Evolutionary conservation across 169 alveolate species (phyloP).

Genomic region (Eimeria necatrix): DNA sequence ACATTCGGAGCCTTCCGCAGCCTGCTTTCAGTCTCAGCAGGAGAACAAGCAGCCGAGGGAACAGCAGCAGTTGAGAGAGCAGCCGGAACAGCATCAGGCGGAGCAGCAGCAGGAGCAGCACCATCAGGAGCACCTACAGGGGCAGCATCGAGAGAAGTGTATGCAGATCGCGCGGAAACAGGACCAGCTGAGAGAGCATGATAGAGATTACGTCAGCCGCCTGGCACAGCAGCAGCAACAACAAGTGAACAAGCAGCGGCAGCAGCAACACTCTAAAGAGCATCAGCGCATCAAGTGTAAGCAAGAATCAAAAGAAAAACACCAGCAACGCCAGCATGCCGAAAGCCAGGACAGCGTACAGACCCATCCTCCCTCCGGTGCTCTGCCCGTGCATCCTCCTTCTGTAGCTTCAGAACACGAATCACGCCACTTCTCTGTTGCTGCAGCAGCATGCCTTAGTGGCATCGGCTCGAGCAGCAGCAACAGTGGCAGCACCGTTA

Average conservation of each 20-base stretch:
- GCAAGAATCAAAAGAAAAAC: neutral
- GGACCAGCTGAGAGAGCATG: too few relatives aligned
- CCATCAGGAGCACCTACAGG: neutral
- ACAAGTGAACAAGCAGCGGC: neutral
- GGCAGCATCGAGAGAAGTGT: neutral
- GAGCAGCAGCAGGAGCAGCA: neutral
- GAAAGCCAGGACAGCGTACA: constrained; percentile 1
- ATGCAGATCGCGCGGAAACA: too few relatives aligned
- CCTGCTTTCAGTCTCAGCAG: neutral
- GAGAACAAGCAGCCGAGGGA: neutral
- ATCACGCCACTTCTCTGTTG: neutral
- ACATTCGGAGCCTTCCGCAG: neutral
- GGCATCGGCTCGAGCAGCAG: constrained; percentile 28
- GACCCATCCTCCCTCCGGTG: neutral
- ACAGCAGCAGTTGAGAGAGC: neutral
- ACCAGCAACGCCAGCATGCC: neutral
- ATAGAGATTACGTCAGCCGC: too few relatives aligned
- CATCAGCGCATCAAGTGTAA: neutral
- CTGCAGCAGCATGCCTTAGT: constrained; percentile 39
- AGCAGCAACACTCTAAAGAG: neutral
- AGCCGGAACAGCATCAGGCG: neutral
- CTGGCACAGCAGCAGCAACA: too few relatives aligned
- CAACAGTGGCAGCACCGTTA: neutral
- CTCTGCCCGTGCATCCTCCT: neutral
- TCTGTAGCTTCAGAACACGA: neutral